Conservation (phyloP, 805 yeast genomes). For the Jamesozyma spencerorum region DNA sequence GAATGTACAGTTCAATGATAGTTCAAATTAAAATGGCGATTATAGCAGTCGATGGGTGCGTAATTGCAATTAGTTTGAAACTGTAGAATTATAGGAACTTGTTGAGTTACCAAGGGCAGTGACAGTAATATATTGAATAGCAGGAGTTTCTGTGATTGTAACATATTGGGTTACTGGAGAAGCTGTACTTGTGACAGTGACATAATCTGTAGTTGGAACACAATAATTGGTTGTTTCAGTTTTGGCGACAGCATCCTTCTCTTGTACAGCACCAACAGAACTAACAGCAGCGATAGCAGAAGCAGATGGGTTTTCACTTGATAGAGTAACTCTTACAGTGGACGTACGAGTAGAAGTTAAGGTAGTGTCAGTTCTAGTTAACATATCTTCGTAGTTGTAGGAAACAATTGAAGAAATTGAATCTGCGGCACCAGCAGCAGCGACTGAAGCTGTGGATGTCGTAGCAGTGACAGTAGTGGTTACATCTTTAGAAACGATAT, state of each 20-base stretch:
- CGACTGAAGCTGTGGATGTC: background rate
- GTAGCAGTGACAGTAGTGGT: constrained; percentile 13
- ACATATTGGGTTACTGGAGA: constrained; percentile 4
- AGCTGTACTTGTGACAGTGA: constrained; percentile 14
- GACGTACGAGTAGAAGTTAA: constrained; percentile 13
- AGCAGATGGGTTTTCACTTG: constrained; percentile 1
- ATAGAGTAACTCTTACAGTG: constrained; percentile 9
- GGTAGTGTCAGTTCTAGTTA: background rate
- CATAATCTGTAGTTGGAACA: constrained; percentile 8
- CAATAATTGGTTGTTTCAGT: constrained; percentile 2
- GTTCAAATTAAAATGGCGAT: no score
- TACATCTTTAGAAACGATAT: constrained; percentile 7
- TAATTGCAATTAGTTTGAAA: background rate
- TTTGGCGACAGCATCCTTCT: constrained; percentile 6
- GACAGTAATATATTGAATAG: constrained; percentile 4
- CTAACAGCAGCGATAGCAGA: constrained; percentile 4
- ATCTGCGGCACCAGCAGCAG: background rate
- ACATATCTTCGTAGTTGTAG: background rate
- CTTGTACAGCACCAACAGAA: background rate
- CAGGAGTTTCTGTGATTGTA: constrained; percentile 5
- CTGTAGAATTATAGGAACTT: no score
- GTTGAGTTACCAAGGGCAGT: background rate
- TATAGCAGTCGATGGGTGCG: background rate
- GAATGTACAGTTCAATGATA: no score
- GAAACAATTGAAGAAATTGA: background rate